phyloP scores from a whole-genome alignment of 768 basidiomycete species.

The Clitopilus passeckerianus region DNA sequence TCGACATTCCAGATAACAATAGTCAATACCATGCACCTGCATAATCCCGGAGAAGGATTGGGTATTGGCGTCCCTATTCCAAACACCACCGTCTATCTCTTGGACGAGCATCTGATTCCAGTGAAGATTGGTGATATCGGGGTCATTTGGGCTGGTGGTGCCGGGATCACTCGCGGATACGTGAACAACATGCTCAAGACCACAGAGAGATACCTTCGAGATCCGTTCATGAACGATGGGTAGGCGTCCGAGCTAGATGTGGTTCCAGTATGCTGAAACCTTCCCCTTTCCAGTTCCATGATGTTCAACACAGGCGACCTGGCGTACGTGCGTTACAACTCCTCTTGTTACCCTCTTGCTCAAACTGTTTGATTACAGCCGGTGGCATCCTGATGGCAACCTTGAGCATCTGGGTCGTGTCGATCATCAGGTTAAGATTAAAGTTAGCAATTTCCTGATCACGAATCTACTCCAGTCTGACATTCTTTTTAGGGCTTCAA shows the following conservation, averaged over 20 bases:
- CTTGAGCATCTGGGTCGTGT: slow-evolving; percentile 54
- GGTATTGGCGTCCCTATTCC: slow-evolving; percentile 45
- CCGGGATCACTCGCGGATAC: slow-evolving; percentile 49
- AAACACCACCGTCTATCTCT: slow-evolving; percentile 36
- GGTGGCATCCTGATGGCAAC: slow-evolving; percentile 46
- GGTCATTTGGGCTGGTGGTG: slow-evolving; percentile 56
- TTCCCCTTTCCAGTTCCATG: slow-evolving; percentile 18
- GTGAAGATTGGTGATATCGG: slow-evolving; percentile 29
- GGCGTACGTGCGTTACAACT: slow-evolving; percentile 25
- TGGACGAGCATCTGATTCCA: slow-evolving; percentile 31
- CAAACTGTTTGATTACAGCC: slow-evolving; percentile 17
- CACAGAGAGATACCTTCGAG: slow-evolving; percentile 38
- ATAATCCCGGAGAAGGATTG: slow-evolving; percentile 29
- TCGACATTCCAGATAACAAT: slow-evolving; percentile 40
- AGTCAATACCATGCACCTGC: slow-evolving; percentile 44
- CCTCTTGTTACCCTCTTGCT: not conserved
- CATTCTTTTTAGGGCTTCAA: slow-evolving; percentile 42
- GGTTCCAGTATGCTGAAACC: not conserved
- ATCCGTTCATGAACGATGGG: slow-evolving; percentile 49
- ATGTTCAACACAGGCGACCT: slow-evolving; percentile 66
- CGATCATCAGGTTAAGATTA: slow-evolving; percentile 61
- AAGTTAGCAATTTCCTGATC: slow-evolving; percentile 24
- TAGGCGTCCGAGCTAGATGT: slow-evolving; percentile 16
- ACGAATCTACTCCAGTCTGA: not conserved
- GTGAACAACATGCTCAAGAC: slow-evolving; percentile 48